phyloP scores from a whole-genome alignment of 305 asterid genomes.

The Solanum chacoense region DNA sequence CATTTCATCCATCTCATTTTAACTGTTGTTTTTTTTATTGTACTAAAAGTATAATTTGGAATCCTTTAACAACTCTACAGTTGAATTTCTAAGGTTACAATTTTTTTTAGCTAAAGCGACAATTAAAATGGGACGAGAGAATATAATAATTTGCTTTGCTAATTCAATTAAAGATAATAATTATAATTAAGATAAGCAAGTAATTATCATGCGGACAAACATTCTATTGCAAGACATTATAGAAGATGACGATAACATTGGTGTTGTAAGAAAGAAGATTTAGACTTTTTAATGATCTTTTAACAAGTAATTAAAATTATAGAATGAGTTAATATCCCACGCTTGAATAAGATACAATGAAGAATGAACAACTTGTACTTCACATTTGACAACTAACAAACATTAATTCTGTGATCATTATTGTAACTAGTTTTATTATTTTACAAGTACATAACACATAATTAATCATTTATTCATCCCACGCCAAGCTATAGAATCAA shows the following conservation, averaged over 20 bases:
- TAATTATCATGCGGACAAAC: not conserved
- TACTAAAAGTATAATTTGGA: not conserved
- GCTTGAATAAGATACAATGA: not conserved
- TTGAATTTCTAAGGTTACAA: not conserved
- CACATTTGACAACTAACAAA: slow-evolving; percentile 1
- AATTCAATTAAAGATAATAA: not conserved
- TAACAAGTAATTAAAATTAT: not conserved
- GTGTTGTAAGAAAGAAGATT: not conserved
- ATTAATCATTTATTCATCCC: not conserved
- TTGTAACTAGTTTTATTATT: not conserved
- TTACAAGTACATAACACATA: not conserved
- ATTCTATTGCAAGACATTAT: not conserved
- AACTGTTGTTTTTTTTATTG: not conserved
- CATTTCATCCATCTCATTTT: not conserved
- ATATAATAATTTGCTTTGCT: not conserved
- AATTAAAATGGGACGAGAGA: not conserved
- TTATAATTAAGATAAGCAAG: not conserved
- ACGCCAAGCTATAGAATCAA: not conserved
- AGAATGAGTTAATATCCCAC: not conserved
- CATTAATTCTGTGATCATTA: not conserved
- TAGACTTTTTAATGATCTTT: not conserved
- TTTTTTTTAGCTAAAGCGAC: not conserved
- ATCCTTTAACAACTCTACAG: rapidly evolving
- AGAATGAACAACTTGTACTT: not conserved
- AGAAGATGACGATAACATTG: not conserved